Base-by-base conservation (phyloP, 208 protist genomes). In the Trypanosoma mega region DNA sequence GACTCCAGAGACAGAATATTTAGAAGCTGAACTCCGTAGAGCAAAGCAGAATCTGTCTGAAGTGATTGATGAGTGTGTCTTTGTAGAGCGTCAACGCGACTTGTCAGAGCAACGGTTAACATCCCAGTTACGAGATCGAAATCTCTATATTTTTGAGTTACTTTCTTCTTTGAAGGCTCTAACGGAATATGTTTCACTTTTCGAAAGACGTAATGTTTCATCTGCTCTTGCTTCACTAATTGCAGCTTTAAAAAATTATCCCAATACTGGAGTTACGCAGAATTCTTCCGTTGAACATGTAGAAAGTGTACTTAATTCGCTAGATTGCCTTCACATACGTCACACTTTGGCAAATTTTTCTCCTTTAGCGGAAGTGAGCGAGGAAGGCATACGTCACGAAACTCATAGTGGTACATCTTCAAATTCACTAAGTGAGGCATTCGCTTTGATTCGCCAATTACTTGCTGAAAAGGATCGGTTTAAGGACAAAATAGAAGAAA, bases 21-120 rank as follows among this genome's bases (percentile, higher is more conserved):
- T 62, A 26, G 18, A 36, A 14, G 61, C 57, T 12, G 56, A 63
- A 26, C 56, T 70, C 18, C 49, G 36, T 26, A 82, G 58, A 53
- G 62, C 69, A 11, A 71, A 82, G 48, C 57, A 73, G 37, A 75
- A 78, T 33, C 63, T 92, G 0, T 77, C 76, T 0, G 85, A 92
- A 48, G 77, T 92, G 0, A 82, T 92, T 54, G 85, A 92, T 65
- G 85, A 92, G 56, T 86, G 76, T 54, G 72, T 92, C 18, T 85
- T 85, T 34, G 69, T 80, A 8, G 85, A 92, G 59, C 58, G 60
- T n/a, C 80, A 91, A 61, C 74, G 80, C 24, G 72, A 80, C 6
- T 29, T 72, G 3, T 74, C 63, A 34, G 75, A 85, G 58, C 63
- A 66, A n/a, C 62, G 50, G 0, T 59, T 76, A 14, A 60, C 49